phyloP scores from a whole-genome alignment of 306 rosid species.

The Trifolium fragiferum region DNA sequence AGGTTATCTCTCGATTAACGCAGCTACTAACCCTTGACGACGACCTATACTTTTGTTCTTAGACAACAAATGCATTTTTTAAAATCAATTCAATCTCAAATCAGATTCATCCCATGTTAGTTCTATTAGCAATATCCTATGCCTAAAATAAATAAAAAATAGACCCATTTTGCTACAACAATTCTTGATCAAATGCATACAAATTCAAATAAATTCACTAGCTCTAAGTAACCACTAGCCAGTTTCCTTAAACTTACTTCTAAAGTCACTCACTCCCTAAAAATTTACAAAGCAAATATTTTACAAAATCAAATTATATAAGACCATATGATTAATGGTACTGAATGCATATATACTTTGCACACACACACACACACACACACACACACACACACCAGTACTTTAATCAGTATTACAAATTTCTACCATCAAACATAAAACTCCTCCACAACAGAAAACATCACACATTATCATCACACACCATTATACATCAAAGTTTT shows the following conservation, averaged over 20 bases:
- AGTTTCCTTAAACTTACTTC: conserved; percentile 6
- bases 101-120: background rate
- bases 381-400: background rate
- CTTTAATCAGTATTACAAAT: conserved; percentile 13
- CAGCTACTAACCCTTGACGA: too few species aligned
- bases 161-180: background rate
- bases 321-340: conserved; percentile 47
- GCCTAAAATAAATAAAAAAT: too few species aligned
- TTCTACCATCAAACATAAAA: conserved; percentile 11
- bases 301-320: conserved; percentile 42
- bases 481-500: background rate
- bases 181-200: background rate
- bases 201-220: conserved; percentile 9
- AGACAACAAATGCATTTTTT: too few species aligned
- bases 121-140: too few species aligned
- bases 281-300: conserved; percentile 35
- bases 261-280: conserved; percentile 3
- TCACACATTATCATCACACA: conserved; percentile 2
- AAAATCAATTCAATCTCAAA: background rate
- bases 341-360: conserved; percentile 29
- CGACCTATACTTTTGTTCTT: too few species aligned
- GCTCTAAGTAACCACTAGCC: background rate
- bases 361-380: background rate
- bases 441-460: background rate
- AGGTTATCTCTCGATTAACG: too few species aligned